A percentile compares a stretch with the other conserved stretches of the same genome.
phyloP scores from a whole-genome alignment of 2,329 filamentous ascomycete genomes.

The Zymoseptoria ardabiliae region DNA sequence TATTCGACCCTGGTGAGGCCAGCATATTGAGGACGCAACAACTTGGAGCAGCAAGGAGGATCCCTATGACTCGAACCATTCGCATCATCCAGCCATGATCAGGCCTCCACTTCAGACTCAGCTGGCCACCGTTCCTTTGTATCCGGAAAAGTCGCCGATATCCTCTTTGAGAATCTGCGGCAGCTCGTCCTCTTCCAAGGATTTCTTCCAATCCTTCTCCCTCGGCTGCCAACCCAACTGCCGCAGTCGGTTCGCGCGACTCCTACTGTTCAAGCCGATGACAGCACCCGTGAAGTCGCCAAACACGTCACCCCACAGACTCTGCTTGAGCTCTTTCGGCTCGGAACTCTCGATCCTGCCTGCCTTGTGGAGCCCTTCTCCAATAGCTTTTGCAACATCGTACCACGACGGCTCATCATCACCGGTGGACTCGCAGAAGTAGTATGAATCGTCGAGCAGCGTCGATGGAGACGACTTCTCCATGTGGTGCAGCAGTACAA shows the following conservation, averaged over 20 bases:
- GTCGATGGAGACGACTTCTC: constrained; percentile 29
- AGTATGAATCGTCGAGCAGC: constrained; percentile 41
- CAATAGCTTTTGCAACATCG: constrained; percentile 35
- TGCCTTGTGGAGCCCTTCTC: constrained; percentile 30
- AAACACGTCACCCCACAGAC: constrained; percentile 38
- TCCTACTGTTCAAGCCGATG: constrained; percentile 39
- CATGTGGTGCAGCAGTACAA: constrained; percentile 40
- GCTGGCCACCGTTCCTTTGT: constrained; percentile 11
- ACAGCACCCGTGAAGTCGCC: constrained; percentile 31
- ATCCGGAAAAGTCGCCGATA: constrained; percentile 12
- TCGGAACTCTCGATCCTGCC: constrained; percentile 34
- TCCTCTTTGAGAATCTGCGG: constrained; percentile 31
- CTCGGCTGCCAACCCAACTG: constrained; percentile 40
- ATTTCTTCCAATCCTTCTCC: constrained; percentile 37
- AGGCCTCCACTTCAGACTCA: neutral
- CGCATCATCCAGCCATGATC: neutral
- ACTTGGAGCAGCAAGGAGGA: neutral
- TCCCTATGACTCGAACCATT: neutral
- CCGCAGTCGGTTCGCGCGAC: constrained; percentile 38
- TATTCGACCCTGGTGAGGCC: constrained; percentile 14
- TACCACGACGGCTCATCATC: constrained; percentile 40
- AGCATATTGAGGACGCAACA: neutral
- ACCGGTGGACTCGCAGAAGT: constrained; percentile 40
- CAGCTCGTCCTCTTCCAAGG: constrained; percentile 39
- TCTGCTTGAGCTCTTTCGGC: constrained; percentile 31